Conservation (phyloP, 441 rosid genomes). For the Erodium texanum region DNA sequence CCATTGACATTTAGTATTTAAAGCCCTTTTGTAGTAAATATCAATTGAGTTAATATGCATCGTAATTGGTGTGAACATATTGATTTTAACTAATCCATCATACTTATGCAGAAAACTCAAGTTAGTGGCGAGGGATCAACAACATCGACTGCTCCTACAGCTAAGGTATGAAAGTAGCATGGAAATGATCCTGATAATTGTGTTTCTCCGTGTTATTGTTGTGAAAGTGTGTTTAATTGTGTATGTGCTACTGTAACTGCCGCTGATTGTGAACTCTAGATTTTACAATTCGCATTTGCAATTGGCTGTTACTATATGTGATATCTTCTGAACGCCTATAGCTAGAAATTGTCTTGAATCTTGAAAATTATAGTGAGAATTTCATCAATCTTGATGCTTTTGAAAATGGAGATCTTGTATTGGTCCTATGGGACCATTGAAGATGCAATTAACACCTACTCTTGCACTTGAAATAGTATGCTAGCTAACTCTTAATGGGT, state of each 20-base stretch:
- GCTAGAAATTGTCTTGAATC: neutral
- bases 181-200: neutral
- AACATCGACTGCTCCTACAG: slow-evolving; percentile 38
- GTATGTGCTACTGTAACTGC: neutral
- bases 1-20: too few species aligned
- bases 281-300: neutral
- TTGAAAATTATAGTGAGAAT: neutral
- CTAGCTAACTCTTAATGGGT: too few species aligned
- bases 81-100: too few species aligned
- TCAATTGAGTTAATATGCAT: too few species aligned
- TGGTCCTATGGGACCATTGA: too few species aligned
- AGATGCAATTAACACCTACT: too few species aligned
- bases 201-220: neutral
- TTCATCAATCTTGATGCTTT: neutral
- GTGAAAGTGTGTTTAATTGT: neutral
- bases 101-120: too few species aligned
- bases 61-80: too few species aligned
- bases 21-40: too few species aligned
- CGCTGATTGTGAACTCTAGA: neutral
- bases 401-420: neutral
- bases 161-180: slow-evolving; percentile 29
- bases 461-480: too few species aligned
- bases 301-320: neutral
- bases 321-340: neutral
- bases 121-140: slow-evolving; percentile 41